Evolutionary conservation across 768 basidiomycete genomes (phyloP).

Genomic region (Sarcodon aspratus): DNA sequence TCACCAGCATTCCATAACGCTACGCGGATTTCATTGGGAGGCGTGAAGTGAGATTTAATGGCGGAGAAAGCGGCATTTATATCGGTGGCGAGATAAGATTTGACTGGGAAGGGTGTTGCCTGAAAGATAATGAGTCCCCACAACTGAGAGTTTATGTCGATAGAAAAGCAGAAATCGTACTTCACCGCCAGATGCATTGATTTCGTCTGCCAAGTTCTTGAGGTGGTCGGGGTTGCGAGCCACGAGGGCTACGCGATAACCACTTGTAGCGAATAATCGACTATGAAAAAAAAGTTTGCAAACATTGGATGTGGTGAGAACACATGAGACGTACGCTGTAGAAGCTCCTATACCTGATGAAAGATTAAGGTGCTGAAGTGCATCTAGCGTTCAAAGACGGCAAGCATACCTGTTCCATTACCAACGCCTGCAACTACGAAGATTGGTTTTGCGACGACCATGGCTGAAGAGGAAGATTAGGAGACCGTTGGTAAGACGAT

Average conservation of each 20-base stretch:
- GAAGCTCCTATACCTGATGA: slow-evolving; percentile 25
- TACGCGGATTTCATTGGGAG: slow-evolving; percentile 21
- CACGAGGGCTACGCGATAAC: slow-evolving; percentile 29
- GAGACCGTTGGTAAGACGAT: too few relatives aligned
- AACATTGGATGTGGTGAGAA: background rate
- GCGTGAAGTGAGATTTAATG: slow-evolving; percentile 20
- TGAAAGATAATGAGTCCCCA: slow-evolving; percentile 7
- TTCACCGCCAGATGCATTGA: slow-evolving; percentile 24
- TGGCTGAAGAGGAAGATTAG: too few relatives aligned
- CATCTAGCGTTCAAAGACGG: background rate
- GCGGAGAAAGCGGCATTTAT: slow-evolving; percentile 20
- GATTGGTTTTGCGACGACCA: slow-evolving; percentile 13
- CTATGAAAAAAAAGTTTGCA: slow-evolving; percentile 12
- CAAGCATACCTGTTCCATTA: slow-evolving; percentile 22
- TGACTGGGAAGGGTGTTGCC: slow-evolving; percentile 27
- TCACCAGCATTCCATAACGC: slow-evolving; percentile 27
- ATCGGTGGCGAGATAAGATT: slow-evolving; percentile 19
- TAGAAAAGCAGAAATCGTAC: slow-evolving; percentile 7
- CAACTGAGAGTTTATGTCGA: background rate
- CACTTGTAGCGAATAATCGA: slow-evolving; percentile 25
- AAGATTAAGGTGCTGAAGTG: background rate
- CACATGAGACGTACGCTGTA: slow-evolving; percentile 22
- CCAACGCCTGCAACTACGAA: slow-evolving; percentile 31
- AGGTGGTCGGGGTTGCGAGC: slow-evolving; percentile 22
- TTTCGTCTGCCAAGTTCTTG: slow-evolving; percentile 19